Evolutionary conservation across 169 alveolate species (phyloP).

Genomic region (Theileria parva): DNA sequence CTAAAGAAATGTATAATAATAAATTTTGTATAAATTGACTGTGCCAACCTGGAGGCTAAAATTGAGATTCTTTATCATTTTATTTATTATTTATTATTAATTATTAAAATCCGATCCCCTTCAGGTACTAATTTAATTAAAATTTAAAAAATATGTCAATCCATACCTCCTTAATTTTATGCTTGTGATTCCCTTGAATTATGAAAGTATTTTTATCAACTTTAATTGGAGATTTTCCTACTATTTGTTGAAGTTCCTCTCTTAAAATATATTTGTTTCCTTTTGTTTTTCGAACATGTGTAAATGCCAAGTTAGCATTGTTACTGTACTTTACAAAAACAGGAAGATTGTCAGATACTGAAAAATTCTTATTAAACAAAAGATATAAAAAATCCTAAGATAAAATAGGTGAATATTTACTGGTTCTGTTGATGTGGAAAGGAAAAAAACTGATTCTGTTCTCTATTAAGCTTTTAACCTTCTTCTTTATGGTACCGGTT

Average conservation of each 20-base stretch:
- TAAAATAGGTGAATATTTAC: slow-evolving; percentile 19
- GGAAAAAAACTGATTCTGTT: slow-evolving; percentile 65
- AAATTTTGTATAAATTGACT: background rate
- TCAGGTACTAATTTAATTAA: slow-evolving; percentile 36
- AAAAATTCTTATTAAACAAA: background rate
- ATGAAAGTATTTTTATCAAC: slow-evolving; percentile 64
- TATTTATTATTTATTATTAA: background rate
- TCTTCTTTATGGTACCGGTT: slow-evolving; percentile 17
- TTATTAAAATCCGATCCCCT: slow-evolving; percentile 49
- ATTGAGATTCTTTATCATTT: background rate
- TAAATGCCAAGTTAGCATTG: slow-evolving; percentile 70
- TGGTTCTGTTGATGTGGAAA: slow-evolving; percentile 73
- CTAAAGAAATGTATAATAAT: background rate
- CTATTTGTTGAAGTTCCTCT: slow-evolving; percentile 65
- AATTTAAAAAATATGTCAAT: background rate
- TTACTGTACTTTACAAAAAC: slow-evolving; percentile 73
- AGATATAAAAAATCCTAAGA: background rate
- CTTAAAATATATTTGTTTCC: slow-evolving; percentile 71
- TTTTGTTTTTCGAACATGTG: slow-evolving; percentile 71
- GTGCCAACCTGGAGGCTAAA: slow-evolving; percentile 14
- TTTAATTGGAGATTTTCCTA: slow-evolving; percentile 63
- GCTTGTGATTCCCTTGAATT: slow-evolving; percentile 73
- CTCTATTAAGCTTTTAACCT: slow-evolving; percentile 11
- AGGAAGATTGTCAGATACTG: slow-evolving; percentile 78
- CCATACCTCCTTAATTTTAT: slow-evolving; percentile 65